Base-by-base conservation (phyloP, 176 grass and related monocot species). In the Bromus sterilis region DNA sequence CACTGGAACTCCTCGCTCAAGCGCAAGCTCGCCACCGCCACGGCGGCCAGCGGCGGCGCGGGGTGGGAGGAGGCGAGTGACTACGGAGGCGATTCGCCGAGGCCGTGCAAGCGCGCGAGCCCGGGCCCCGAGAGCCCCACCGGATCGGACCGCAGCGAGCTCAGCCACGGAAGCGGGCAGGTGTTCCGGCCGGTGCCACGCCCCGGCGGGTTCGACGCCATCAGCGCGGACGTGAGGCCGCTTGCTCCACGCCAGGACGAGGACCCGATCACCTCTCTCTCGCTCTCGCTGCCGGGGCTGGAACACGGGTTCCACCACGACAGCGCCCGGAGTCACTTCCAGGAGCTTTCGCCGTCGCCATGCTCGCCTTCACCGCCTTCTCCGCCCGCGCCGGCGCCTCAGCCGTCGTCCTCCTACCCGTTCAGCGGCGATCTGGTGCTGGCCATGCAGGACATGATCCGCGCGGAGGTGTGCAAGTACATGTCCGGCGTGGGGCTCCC, bases 1-100 rank as follows among this genome's bases (percentile, higher is more conserved):
- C 93, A 99, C 72, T 99, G 97, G 97, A 99, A 99, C 80, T 96
- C 97, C 3, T 93, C 93, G 39, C 93, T 99, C 11, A 98, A 95
- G 90, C 90, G 95, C 29, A 91, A 91, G 89, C 70, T 89, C 59
- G 31, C 28, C 51, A 13, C 60, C 15, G 21, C 55, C 26, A 39
- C 71, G 13, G 20, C 20, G 0, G 0, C 5, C 13, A 3, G 26
- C 23, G 57, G 25, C 23, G 35, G 15, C 1, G 4, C n/a, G 10
- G 43, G 7, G 69, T 42, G 65, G 69, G 14, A 36, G 63, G 6
- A 28, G 10, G 55, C 24, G 2, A 28, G 63, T 0, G 82, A 76
- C 40, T 39, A 16, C 49, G 42, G 21, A 4, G 4, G 18, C 4
- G 82, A 75, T 4, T 2, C 6, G 9, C 35, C 66, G 56, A 65